These are phyloP conservation scores for Magnaporthiopsis poae DNA, from an alignment of 2,329 filamentous ascomycete species.

Conservation along the genomic window DNA sequence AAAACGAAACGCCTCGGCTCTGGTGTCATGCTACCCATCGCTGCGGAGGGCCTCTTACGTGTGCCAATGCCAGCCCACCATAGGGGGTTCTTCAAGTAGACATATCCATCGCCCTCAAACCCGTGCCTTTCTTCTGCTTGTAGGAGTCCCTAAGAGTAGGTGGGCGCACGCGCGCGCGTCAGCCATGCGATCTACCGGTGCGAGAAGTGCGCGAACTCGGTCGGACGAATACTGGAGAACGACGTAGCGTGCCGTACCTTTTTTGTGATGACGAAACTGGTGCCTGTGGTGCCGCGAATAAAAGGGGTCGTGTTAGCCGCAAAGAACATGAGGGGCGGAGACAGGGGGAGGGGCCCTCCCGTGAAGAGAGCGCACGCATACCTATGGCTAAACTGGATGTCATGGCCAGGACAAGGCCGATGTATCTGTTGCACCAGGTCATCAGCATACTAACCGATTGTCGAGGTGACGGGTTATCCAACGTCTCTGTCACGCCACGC, in stretches of 20 bases:
- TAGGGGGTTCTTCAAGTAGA: slow-evolving; percentile 85
- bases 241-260: slow-evolving; percentile 52
- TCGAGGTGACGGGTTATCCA: neutral
- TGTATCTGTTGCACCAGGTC: slow-evolving; percentile 45
- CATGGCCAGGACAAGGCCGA: slow-evolving; percentile 67
- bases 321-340: slow-evolving; percentile 5
- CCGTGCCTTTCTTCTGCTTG: slow-evolving; percentile 85
- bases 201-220: neutral
- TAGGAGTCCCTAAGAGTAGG: slow-evolving; percentile 43
- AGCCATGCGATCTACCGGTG: neutral
- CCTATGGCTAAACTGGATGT: slow-evolving; percentile 67
- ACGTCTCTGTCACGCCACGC: neutral
- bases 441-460: neutral
- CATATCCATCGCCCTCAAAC: slow-evolving; percentile 91
- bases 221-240: neutral
- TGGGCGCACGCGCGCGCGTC: neutral
- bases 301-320: slow-evolving; percentile 16
- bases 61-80: slow-evolving; percentile 96
- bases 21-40: neutral
- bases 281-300: slow-evolving; percentile 43
- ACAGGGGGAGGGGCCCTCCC: slow-evolving; percentile 10
- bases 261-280: slow-evolving; percentile 98
- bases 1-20: slow-evolving; percentile 1
- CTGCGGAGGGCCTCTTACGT: slow-evolving; percentile 42
- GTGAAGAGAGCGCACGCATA: slow-evolving; percentile 31